A percentile compares a stretch with the other conserved stretches of the same genome.
phyloP scores from a whole-genome alignment of 257 asterid species.

The Salvia miltiorrhiza region DNA sequence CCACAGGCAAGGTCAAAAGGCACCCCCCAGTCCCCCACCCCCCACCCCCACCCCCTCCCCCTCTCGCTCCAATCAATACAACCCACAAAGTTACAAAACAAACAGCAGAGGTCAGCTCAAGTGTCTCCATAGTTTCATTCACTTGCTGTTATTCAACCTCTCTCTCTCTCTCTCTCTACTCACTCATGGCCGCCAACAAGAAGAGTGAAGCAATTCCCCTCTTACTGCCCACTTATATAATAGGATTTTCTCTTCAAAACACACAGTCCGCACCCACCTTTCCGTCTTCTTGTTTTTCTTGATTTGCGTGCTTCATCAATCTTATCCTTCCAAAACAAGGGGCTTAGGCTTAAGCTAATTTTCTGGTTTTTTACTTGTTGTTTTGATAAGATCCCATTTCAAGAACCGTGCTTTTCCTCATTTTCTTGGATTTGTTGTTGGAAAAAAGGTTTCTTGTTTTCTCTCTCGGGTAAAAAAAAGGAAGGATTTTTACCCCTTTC shows the following conservation, averaged over 20 bases:
- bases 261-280: constrained; percentile 16
- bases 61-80: constrained; percentile 24
- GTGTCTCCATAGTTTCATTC: constrained; percentile 33
- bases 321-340: constrained; percentile 5
- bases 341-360: neutral
- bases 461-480: neutral
- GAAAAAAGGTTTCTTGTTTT: constrained; percentile 18
- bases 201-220: constrained; percentile 39
- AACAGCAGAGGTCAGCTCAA: constrained; percentile 54
- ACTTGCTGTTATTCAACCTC: constrained; percentile 25
- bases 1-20: constrained; percentile 36
- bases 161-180: constrained; percentile 21
- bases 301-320: constrained; percentile 40
- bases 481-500: neutral
- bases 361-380: neutral
- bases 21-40: constrained; percentile 17
- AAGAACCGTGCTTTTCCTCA: constrained; percentile 17
- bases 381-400: constrained; percentile 2
- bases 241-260: constrained; percentile 12
- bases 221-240: constrained; percentile 7
- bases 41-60: neutral
- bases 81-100: constrained; percentile 35
- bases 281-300: constrained; percentile 21
- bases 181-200: constrained; percentile 51
- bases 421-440: constrained; percentile 21